A percentile compares a stretch with the other conserved stretches of the same genome.
Conservation (phyloP, 768 basidiomycete species). For the Mycena vitilis region DNA sequence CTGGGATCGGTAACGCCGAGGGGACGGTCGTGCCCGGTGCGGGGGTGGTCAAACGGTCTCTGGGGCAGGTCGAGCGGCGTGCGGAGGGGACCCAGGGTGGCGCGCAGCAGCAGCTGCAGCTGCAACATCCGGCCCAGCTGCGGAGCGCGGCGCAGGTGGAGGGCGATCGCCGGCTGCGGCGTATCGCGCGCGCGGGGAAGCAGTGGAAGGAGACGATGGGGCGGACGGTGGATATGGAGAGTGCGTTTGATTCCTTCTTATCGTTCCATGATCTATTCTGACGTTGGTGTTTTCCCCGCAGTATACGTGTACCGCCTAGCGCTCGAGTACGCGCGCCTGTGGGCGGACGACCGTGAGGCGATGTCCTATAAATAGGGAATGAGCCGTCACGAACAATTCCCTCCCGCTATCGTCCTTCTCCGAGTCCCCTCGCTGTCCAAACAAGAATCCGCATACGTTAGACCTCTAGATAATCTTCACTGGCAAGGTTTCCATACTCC, state of each 20-base stretch:
- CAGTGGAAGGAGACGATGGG: conserved; percentile 91
- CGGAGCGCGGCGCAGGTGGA: conserved; percentile 50
- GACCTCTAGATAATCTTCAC: too few species aligned
- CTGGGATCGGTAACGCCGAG: conserved; percentile 1
- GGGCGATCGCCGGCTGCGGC: conserved; percentile 77
- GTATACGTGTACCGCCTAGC: conserved; percentile 90
- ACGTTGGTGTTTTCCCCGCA: conserved; percentile 42
- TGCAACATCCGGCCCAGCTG: conserved; percentile 47
- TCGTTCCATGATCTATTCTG: too few species aligned
- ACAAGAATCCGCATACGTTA: too few species aligned
- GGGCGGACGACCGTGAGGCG: conserved; percentile 84
- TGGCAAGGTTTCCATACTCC: too few species aligned
- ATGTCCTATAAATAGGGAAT: conserved; percentile 51
- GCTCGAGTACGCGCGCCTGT: conserved; percentile 89
- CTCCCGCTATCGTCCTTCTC: too few species aligned
- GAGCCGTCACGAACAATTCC: too few species aligned
- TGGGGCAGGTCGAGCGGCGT: conserved; percentile 63
- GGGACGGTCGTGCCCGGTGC: not conserved
- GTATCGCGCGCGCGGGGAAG: conserved; percentile 93
- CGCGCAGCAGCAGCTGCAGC: not conserved
- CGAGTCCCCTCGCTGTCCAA: too few species aligned
- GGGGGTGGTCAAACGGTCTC: conserved; percentile 55
- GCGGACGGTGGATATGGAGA: conserved; percentile 91
- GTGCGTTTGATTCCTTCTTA: conserved; percentile 59
- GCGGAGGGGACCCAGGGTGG: conserved; percentile 55